These are phyloP conservation scores for Stenogyne calaminthoides DNA, from an alignment of 305 asterid species.

Conservation along the genomic window DNA sequence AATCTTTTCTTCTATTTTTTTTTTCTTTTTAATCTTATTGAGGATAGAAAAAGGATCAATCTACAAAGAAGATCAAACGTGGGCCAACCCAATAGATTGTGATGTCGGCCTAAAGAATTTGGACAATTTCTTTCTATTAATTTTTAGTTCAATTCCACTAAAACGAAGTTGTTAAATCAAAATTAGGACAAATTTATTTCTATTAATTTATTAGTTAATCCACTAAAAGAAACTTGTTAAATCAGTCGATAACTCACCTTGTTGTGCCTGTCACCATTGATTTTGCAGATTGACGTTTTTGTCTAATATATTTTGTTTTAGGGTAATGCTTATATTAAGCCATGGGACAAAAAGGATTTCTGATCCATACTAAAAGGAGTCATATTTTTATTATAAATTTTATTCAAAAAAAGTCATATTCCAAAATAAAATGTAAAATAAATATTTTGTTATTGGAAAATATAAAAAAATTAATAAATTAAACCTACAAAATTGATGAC, in stretches of 20 bases:
- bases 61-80: constrained; percentile 19
- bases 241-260: constrained; percentile 1
- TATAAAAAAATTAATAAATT: too few relatives aligned
- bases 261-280: not conserved
- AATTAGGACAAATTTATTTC: not conserved
- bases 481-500: too few relatives aligned
- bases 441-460: too few relatives aligned
- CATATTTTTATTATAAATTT: too few relatives aligned
- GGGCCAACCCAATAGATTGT: constrained; percentile 31
- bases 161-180: not conserved
- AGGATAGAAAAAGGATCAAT: constrained; percentile 5
- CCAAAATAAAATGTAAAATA: too few relatives aligned
- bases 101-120: constrained; percentile 33
- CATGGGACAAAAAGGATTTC: not conserved
- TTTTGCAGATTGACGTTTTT: constrained; percentile 3
- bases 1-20: not conserved
- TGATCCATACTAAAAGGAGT: not conserved
- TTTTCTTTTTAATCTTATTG: constrained; percentile 14
- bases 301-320: not conserved
- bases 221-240: not conserved
- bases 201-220: too few relatives aligned
- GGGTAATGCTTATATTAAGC: not conserved
- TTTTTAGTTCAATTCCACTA: not conserved
- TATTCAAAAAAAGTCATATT: too few relatives aligned
- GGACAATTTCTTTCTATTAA: not conserved